Percentiles rank a stretch among this genome's conserved stretches.
phyloP scores from a whole-genome alignment of 352 stramenopile species.

The Albugo laibachii region DNA sequence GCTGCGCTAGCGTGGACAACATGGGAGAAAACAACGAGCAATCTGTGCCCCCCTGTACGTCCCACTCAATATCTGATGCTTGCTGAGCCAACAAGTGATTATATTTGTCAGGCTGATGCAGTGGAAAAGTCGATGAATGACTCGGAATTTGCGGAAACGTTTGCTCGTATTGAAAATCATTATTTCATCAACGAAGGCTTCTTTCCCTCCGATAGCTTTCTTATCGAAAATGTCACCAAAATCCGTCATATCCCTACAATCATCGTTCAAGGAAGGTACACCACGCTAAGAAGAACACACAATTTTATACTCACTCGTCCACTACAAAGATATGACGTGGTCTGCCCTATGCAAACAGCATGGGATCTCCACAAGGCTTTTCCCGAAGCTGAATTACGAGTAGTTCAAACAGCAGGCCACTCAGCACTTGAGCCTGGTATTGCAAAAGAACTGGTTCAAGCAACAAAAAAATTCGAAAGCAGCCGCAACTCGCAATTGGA shows the following conservation, averaged over 20 bases:
- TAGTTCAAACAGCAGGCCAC: slow-evolving; percentile 58
- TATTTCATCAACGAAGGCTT: slow-evolving; percentile 85
- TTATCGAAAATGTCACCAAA: slow-evolving; percentile 79
- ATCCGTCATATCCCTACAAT: slow-evolving; percentile 84
- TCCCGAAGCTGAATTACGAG: slow-evolving; percentile 39
- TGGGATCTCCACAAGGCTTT: slow-evolving; percentile 76
- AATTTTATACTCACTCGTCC: neutral
- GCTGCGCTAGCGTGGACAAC: slow-evolving; percentile 80
- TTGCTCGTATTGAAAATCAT: slow-evolving; percentile 87
- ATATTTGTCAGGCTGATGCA: slow-evolving; percentile 17
- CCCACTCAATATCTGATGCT: neutral
- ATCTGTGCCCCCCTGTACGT: slow-evolving; percentile 31
- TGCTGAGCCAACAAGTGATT: neutral
- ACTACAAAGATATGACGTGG: slow-evolving; percentile 55
- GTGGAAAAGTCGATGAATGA: slow-evolving; percentile 65
- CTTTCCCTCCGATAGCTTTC: slow-evolving; percentile 70
- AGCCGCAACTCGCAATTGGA: slow-evolving; percentile 4
- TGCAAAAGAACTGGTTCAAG: slow-evolving; percentile 40
- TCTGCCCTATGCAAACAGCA: slow-evolving; percentile 71
- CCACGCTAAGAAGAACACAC: neutral
- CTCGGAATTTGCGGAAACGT: slow-evolving; percentile 71
- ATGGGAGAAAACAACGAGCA: slow-evolving; percentile 82
- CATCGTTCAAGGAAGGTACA: slow-evolving; percentile 77
- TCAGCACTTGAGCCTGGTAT: slow-evolving; percentile 59
- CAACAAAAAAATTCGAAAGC: slow-evolving; percentile 48